A percentile compares a stretch with the other conserved stretches of the same genome.
Evolutionary conservation across 148 eudicot genomes (phyloP).

Genomic region (Chenopodium berlandieri): DNA sequence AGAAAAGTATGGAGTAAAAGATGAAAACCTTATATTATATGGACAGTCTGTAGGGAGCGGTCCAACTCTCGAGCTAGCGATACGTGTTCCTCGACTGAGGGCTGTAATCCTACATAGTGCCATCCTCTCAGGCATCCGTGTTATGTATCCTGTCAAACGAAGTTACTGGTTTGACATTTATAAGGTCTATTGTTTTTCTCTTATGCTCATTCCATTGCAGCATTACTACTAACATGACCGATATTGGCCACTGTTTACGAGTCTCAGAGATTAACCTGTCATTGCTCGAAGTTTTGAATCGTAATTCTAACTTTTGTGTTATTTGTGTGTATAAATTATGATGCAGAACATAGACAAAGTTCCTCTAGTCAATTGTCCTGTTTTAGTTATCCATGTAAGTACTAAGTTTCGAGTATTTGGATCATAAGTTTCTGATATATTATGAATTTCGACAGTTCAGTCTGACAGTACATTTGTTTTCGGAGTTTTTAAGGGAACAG

Average conservation of each 20-base stretch:
- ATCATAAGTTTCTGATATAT: background rate
- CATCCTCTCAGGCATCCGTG: slow-evolving; percentile 54
- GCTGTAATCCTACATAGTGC: slow-evolving; percentile 57
- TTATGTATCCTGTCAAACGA: slow-evolving; percentile 43
- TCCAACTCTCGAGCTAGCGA: slow-evolving; percentile 52
- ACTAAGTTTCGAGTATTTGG: background rate
- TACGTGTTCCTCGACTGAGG: slow-evolving; percentile 35
- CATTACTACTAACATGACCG: too few relatives aligned
- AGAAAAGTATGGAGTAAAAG: slow-evolving; percentile 41
- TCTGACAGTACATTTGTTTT: background rate
- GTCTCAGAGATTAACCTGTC: too few relatives aligned
- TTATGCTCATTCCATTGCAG: background rate
- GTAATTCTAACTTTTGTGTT: background rate
- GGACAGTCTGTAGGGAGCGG: slow-evolving; percentile 66
- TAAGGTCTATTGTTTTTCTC: slow-evolving; percentile 30
- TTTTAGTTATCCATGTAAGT: slow-evolving; percentile 56
- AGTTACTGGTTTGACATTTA: slow-evolving; percentile 55
- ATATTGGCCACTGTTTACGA: too few relatives aligned
- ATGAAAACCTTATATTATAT: slow-evolving; percentile 46
- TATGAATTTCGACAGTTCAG: background rate
- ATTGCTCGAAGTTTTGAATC: background rate
- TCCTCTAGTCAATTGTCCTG: slow-evolving; percentile 43
- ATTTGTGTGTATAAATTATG: slow-evolving; percentile 14
- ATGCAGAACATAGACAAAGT: slow-evolving; percentile 56
- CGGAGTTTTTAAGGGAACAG: slow-evolving; percentile 40